phyloP scores from a whole-genome alignment of 257 asterid species.

The Solanum appendiculatum region DNA sequence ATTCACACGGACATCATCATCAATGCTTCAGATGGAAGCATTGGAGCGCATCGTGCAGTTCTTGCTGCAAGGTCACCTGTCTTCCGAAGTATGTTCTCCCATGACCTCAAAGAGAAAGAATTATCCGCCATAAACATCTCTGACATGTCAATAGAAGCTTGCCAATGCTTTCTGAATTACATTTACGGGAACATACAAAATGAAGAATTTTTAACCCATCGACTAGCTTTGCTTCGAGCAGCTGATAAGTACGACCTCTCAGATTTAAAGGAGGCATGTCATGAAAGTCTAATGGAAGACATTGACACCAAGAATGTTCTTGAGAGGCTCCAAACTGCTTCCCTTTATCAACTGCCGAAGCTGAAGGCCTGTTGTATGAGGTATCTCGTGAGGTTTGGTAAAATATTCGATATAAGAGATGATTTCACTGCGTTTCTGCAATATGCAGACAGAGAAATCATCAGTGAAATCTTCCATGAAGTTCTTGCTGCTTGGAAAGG shows the following conservation, averaged over 20 bases:
- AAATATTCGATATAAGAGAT: constrained; percentile 62
- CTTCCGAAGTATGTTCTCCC: constrained; percentile 89
- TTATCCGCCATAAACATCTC: constrained; percentile 54
- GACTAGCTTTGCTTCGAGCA: constrained; percentile 72
- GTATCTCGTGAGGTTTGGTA: constrained; percentile 83
- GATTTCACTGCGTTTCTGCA: constrained; percentile 55
- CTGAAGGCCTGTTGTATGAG: constrained; percentile 65
- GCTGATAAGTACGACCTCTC: constrained; percentile 74
- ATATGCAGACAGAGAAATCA: constrained; percentile 65
- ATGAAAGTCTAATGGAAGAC: constrained; percentile 70
- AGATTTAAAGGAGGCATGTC: constrained; percentile 80
- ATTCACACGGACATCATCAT: constrained; percentile 78
- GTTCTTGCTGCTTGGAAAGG: constrained; percentile 86
- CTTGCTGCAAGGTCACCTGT: constrained; percentile 91
- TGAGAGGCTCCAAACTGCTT: constrained; percentile 80
- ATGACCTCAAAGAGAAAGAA: constrained; percentile 79
- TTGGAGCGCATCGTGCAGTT: constrained; percentile 79
- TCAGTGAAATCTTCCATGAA: constrained; percentile 57
- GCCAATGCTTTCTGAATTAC: constrained; percentile 66
- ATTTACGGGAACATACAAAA: constrained; percentile 55
- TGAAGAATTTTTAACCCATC: constrained; percentile 50
- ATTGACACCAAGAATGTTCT: constrained; percentile 64
- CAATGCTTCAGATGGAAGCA: constrained; percentile 67
- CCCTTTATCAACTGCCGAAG: constrained; percentile 55
- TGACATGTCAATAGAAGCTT: constrained; percentile 80